A percentile compares a stretch with the other conserved stretches of the same genome.
These are phyloP conservation scores for Aegilops tauschii DNA, from an alignment of 176 grass and related monocot genomes.

Conservation along the genomic window DNA sequence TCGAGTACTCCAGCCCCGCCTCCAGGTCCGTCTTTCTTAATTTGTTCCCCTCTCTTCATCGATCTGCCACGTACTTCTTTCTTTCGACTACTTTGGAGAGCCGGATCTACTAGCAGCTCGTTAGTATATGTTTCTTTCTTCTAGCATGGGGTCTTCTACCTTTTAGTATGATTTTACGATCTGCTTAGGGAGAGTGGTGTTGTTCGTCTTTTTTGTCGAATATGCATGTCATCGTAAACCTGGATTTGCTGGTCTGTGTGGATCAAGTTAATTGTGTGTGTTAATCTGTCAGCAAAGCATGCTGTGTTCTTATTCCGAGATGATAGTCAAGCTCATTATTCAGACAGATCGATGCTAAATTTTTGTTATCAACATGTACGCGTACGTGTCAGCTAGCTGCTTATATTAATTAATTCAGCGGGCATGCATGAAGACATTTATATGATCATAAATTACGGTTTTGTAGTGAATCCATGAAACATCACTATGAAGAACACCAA, in stretches of 20 bases:
- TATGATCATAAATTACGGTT: not conserved
- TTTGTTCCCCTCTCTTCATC: not conserved
- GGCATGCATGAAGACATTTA: not conserved
- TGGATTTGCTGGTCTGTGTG: not conserved
- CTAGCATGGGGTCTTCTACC: not conserved
- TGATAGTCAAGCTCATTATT: not conserved
- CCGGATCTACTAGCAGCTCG: not conserved
- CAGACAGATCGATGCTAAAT: not conserved
- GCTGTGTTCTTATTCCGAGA: not conserved
- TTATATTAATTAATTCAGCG: not conserved
- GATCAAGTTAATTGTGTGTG: not conserved
- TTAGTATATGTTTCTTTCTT: not conserved
- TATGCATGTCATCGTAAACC: no score
- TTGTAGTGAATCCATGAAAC: not conserved
- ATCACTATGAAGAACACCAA: not conserved
- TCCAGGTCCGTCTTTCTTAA: constrained; percentile 25
- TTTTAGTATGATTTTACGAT: not conserved
- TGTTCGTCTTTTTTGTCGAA: not conserved
- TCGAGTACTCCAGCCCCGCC: constrained; percentile 63
- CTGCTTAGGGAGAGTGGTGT: not conserved
- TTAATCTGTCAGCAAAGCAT: not conserved
- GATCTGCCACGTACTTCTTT: not conserved
- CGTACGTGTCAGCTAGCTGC: not conserved
- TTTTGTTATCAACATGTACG: not conserved
- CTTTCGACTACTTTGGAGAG: not conserved